Evolutionary conservation across 768 basidiomycete genomes (phyloP).

Genomic region (Agrocybe chaxingu): DNA sequence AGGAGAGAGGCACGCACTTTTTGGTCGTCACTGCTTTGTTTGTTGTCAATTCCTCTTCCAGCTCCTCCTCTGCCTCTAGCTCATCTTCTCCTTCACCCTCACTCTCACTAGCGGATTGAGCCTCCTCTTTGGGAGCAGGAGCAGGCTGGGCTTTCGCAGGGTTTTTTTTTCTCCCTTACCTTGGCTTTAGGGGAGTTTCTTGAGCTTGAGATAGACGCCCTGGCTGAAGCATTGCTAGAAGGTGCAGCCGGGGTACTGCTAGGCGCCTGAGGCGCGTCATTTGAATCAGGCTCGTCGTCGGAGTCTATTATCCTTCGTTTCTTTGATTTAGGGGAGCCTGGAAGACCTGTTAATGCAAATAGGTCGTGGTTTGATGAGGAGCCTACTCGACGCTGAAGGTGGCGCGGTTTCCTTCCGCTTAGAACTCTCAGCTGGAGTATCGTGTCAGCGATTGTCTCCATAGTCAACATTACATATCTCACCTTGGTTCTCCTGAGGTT

Average conservation of each 20-base stretch:
- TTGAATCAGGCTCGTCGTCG: conserved; percentile 44
- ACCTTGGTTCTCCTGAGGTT: conserved; percentile 21
- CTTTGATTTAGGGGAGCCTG: conserved; percentile 39
- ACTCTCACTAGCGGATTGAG: conserved; percentile 22
- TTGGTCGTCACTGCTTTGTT: conserved; percentile 52
- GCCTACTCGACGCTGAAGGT: conserved; percentile 11
- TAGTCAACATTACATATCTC: not conserved
- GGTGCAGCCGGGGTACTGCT: not conserved
- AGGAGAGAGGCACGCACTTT: conserved; percentile 38
- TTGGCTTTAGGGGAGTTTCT: conserved; percentile 2
- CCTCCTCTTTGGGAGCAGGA: conserved; percentile 16
- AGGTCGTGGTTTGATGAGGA: not conserved
- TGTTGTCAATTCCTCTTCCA: conserved; percentile 17
- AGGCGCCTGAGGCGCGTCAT: conserved; percentile 1
- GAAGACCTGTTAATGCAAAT: not conserved
- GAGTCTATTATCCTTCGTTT: conserved; percentile 52
- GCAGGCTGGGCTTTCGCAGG: conserved; percentile 11
- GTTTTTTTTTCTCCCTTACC: conserved; percentile 12
- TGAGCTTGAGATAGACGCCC: not conserved
- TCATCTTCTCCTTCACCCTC: conserved; percentile 26
- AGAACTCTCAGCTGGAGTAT: conserved; percentile 30
- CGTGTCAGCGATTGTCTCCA: not conserved
- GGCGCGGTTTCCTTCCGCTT: conserved; percentile 34
- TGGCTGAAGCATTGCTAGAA: not conserved
- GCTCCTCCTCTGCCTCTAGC: conserved; percentile 29